Percentiles rank a stretch among this genome's conserved stretches.
Conservation (phyloP, 441 rosid species). For the Adansonia rubrostipa region DNA sequence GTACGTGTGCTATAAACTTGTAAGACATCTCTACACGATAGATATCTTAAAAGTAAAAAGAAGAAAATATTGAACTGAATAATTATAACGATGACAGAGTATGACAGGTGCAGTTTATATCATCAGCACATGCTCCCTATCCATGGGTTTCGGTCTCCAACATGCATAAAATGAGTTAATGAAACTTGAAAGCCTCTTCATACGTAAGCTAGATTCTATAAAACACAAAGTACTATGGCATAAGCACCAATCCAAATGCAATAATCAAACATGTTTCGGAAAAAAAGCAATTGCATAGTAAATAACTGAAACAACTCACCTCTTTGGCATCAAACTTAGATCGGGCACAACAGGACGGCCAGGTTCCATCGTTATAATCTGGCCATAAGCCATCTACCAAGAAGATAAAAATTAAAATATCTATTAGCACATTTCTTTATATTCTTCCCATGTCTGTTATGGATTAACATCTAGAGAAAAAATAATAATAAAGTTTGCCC, state of each 20-base stretch:
- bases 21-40: neutral
- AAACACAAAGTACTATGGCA: constrained; percentile 7
- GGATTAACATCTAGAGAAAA: constrained; percentile 8
- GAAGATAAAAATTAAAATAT: neutral
- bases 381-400: constrained; percentile 89
- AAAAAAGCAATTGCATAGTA: constrained; percentile 2
- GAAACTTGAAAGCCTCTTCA: constrained; percentile 1
- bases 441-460: neutral
- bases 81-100: neutral
- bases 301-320: constrained; percentile 40
- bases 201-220: neutral
- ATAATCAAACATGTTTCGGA: neutral
- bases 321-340: constrained; percentile 65
- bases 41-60: neutral
- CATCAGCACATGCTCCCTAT: neutral
- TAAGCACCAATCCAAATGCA: neutral
- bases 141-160: neutral
- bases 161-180: neutral
- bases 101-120: neutral
- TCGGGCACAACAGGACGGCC: constrained; percentile 81
- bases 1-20: neutral
- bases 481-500: neutral
- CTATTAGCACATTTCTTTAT: constrained; percentile 27
- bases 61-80: constrained; percentile 3
- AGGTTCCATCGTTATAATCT: constrained; percentile 88